Evolutionary conservation across 768 basidiomycete species (phyloP).

Genomic region (Tricholoma flavovirens): DNA sequence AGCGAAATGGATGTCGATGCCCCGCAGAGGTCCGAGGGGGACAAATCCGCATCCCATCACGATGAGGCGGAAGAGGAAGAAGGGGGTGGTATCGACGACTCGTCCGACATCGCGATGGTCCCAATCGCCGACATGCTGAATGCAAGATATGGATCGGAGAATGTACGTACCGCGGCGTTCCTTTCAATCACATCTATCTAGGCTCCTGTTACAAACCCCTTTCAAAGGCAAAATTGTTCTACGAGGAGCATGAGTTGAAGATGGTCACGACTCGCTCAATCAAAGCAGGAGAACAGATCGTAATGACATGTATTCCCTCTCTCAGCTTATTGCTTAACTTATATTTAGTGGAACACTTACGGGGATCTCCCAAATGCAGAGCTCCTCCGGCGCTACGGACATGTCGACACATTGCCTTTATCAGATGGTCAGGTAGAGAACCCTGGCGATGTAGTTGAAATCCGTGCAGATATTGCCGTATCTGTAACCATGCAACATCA

Average conservation of each 20-base stretch:
- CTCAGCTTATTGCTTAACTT: slow-evolving; percentile 4
- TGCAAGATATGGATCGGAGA: slow-evolving; percentile 78
- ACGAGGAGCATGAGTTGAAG: slow-evolving; percentile 62
- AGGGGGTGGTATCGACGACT: slow-evolving; percentile 34
- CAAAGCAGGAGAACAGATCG: slow-evolving; percentile 79
- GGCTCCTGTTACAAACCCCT: slow-evolving; percentile 5
- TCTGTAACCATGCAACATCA: slow-evolving; percentile 25
- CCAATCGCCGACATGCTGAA: slow-evolving; percentile 97
- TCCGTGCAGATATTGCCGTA: slow-evolving; percentile 67
- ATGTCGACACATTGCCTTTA: slow-evolving; percentile 73
- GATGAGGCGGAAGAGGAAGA: slow-evolving; percentile 42
- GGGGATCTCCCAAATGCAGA: slow-evolving; percentile 90
- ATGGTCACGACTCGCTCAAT: slow-evolving; percentile 82
- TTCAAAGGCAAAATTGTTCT: slow-evolving; percentile 75
- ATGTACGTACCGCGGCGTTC: slow-evolving; percentile 44
- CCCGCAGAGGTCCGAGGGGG: slow-evolving; percentile 21
- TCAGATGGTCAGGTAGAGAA: slow-evolving; percentile 51
- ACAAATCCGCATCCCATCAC: slow-evolving; percentile 17
- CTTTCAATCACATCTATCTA: not conserved
- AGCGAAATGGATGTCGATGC: slow-evolving; percentile 40
- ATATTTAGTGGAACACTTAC: slow-evolving; percentile 86
- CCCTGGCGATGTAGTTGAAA: slow-evolving; percentile 74
- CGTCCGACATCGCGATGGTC: slow-evolving; percentile 79
- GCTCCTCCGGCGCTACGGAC: slow-evolving; percentile 89
- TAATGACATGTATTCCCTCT: slow-evolving; percentile 31